Evolutionary conservation across 1,284 basidiomycete genomes (phyloP).

Genomic region (Cutaneotrichosporon mucoides): DNA sequence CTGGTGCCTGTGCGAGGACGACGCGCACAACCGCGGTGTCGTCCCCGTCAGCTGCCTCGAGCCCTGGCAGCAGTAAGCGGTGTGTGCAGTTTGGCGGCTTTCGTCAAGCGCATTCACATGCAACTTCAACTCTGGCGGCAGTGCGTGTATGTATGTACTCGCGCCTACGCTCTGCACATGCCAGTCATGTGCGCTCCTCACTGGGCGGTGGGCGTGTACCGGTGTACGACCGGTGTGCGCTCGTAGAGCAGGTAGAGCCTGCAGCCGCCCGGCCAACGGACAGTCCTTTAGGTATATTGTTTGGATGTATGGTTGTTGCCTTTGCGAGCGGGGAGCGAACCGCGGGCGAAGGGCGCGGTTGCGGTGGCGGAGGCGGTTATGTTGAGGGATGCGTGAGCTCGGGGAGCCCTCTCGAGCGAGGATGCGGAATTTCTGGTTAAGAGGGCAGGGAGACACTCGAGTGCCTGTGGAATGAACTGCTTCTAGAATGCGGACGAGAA

Average conservation of each 20-base stretch:
- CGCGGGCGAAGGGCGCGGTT: neutral
- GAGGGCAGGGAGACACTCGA: no score
- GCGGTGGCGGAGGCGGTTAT: no score
- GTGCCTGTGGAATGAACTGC: no score
- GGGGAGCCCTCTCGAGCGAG: neutral
- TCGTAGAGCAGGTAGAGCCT: neutral
- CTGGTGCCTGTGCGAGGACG: constrained; percentile 48
- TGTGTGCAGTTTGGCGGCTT: neutral
- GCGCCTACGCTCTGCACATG: neutral
- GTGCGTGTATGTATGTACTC: no score
- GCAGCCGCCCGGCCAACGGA: neutral
- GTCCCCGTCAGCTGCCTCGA: constrained; percentile 47
- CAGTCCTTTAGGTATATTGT: constrained; percentile 2
- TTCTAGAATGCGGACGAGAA: no score
- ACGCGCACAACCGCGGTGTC: constrained; percentile 40
- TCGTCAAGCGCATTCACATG: no score
- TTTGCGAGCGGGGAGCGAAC: neutral
- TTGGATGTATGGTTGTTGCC: constrained; percentile 7
- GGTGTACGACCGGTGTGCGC: neutral
- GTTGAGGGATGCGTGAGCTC: neutral
- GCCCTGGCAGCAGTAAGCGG: constrained; percentile 22
- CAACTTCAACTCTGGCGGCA: no score
- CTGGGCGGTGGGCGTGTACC: neutral
- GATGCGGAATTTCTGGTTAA: neutral
- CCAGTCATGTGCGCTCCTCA: neutral